Conservation (phyloP, 2,329 filamentous ascomycete genomes). For the Aspergillus intermedius region DNA sequence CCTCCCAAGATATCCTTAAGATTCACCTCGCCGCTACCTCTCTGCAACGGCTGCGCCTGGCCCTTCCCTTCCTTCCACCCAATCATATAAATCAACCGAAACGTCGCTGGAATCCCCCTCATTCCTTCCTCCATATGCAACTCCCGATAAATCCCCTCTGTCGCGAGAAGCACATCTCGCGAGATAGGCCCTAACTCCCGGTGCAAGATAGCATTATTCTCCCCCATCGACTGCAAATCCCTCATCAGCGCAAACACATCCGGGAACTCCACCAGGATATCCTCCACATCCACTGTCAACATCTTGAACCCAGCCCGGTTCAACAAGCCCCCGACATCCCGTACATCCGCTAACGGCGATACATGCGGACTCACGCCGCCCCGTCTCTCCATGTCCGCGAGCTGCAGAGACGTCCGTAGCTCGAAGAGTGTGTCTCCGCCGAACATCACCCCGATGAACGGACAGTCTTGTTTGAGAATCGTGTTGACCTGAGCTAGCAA, state of each 20-base stretch:
- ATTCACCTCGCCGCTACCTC: constrained; percentile 81
- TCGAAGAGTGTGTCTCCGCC: constrained; percentile 93
- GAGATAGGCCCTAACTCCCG: constrained; percentile 71
- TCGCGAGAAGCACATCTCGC: constrained; percentile 78
- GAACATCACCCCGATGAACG: constrained; percentile 94
- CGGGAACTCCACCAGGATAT: constrained; percentile 92
- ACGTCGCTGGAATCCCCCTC: constrained; percentile 71
- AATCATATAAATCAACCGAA: constrained; percentile 96
- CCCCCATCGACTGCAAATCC: constrained; percentile 93
- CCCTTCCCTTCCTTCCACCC: constrained; percentile 84
- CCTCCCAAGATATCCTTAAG: constrained; percentile 71
- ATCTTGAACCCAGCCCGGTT: constrained; percentile 88
- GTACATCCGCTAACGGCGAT: constrained; percentile 84
- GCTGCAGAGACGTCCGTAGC: constrained; percentile 83
- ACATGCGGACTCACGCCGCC: constrained; percentile 91
- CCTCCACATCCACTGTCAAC: constrained; percentile 93
- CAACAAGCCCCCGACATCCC: constrained; percentile 81
- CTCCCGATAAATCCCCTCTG: constrained; percentile 79
- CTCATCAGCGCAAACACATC: constrained; percentile 85
- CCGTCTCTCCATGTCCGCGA: constrained; percentile 81
- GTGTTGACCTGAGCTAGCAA: constrained; percentile 78
- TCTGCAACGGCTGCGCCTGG: constrained; percentile 70
- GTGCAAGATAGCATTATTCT: constrained; percentile 82
- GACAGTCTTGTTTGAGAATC: constrained; percentile 79
- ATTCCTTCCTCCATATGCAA: constrained; percentile 75